A percentile compares a stretch with the other conserved stretches of the same genome.
These are phyloP conservation scores for Cystoderma amianthinum DNA, from an alignment of 768 basidiomycete species.

Conservation along the genomic window DNA sequence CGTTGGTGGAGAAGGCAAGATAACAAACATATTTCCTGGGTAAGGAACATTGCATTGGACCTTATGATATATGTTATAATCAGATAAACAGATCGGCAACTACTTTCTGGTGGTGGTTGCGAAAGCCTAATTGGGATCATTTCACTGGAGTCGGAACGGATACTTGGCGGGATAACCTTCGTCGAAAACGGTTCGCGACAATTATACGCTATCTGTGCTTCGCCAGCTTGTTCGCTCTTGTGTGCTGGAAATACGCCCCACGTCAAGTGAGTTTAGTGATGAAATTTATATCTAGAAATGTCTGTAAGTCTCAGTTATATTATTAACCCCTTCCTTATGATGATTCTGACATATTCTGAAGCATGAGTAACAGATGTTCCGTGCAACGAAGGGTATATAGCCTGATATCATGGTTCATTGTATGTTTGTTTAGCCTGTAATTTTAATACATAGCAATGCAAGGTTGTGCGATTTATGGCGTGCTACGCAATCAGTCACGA, in stretches of 20 bases:
- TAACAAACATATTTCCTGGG: slow-evolving; percentile 33
- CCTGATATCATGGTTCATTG: no score
- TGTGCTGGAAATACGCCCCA: neutral
- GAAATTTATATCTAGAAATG: no score
- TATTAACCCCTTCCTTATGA: no score
- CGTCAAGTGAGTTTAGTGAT: no score
- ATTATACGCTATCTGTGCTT: neutral
- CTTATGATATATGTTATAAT: neutral
- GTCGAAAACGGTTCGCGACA: neutral
- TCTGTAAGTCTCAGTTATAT: no score
- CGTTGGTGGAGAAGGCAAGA: slow-evolving; percentile 24
- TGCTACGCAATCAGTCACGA: no score
- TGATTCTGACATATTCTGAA: no score
- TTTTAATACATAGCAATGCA: no score
- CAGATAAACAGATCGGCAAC: slow-evolving; percentile 8
- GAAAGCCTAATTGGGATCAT: slow-evolving; percentile 24
- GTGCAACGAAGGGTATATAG: no score
- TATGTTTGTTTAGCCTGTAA: no score
- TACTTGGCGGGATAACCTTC: neutral
- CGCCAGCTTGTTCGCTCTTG: neutral
- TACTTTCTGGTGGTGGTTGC: slow-evolving; percentile 27
- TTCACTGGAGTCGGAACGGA: slow-evolving; percentile 12
- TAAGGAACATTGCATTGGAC: slow-evolving; percentile 4
- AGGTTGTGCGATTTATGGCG: no score
- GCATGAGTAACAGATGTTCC: no score